Base-by-base conservation (phyloP, 2,329 filamentous ascomycete species). In the Neoscytalidium dimidiatum region DNA sequence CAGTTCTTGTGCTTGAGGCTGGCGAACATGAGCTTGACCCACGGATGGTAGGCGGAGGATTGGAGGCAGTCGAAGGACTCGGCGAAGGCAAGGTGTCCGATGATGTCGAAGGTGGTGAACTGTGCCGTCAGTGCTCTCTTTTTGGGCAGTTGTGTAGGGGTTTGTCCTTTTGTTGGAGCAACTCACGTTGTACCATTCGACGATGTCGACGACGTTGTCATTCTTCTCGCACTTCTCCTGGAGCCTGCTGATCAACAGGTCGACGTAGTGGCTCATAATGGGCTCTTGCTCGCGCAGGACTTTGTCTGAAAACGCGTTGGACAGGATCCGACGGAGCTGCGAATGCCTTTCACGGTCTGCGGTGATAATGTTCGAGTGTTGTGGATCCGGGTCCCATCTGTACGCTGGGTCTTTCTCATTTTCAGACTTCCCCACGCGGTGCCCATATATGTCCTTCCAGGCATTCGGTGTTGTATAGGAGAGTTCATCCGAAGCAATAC, bases 371-470 rank as follows among this genome's bases (percentile, higher is more conserved):
- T 21, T 48, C 13, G 29, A 3, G 19, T 41, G 33, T 3, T 43
- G 5, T 41, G 33, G 28, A n/a, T 58, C 33, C 8, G 31, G 29
- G n/a, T 44, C 29, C 23, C 48, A 65, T 14, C 44, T 7, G 23
- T 61, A 41, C 13, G 29, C 19, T 1, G 31, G 26, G 38, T 65
- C 56, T 4, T 67, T 70, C 49, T 76, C 67, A 19, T 77, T 77
- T 29, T 74, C 74, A 28, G 44, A 21, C 44, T n/a, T 31, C 28
- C 21, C 44, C 8, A 26, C 31, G 17, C 53, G 31, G 31, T 49
- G 46, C 7, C 58, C 58, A 14, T 78, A 78, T 31, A 83, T 81
- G 41, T 82, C 79, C 69, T 77, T 75, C 75, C 80, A 84, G 2
- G 73, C 74, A 3, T 74, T 65, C 17, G 46, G 13, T 21, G 75